These are phyloP conservation scores for Cladosporium velox DNA, from an alignment of 2,329 filamentous ascomycete species.

Conservation along the genomic window DNA sequence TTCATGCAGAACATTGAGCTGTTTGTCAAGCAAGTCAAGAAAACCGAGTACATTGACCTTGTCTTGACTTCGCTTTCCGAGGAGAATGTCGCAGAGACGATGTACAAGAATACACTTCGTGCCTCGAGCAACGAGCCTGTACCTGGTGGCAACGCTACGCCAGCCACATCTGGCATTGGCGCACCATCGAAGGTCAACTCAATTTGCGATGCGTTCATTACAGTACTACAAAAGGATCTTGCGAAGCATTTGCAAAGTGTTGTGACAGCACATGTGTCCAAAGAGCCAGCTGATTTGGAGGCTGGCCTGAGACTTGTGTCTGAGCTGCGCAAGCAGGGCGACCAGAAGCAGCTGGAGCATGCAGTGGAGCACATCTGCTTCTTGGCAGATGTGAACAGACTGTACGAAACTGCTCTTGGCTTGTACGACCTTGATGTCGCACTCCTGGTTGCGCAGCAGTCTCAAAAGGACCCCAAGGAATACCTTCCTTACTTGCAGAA, in stretches of 20 bases:
- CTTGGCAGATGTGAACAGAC: conserved; percentile 84
- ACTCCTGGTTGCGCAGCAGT: conserved; percentile 89
- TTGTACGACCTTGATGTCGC: conserved; percentile 90
- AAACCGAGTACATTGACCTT: conserved; percentile 80
- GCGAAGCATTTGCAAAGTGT: conserved; percentile 79
- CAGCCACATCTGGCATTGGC: not conserved
- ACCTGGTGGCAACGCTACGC: conserved; percentile 26
- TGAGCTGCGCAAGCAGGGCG: conserved; percentile 61
- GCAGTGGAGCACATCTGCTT: conserved; percentile 98
- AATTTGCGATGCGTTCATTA: conserved; percentile 83
- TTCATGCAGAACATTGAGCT: conserved; percentile 74
- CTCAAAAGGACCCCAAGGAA: conserved; percentile 91
- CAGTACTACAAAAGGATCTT: conserved; percentile 63
- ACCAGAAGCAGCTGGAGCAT: conserved; percentile 75
- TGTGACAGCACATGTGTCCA: conserved; percentile 93
- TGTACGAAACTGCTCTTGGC: conserved; percentile 88
- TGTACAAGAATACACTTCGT: conserved; percentile 85
- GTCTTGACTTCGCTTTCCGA: conserved; percentile 66
- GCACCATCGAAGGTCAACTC: conserved; percentile 71
- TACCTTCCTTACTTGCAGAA: conserved; percentile 93
- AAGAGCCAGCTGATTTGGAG: conserved; percentile 84
- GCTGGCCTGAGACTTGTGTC: conserved; percentile 80
- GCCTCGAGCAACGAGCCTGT: conserved; percentile 32
- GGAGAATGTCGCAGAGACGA: conserved; percentile 89
- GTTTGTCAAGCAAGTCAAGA: conserved; percentile 83